Conservation (phyloP, 768 basidiomycete genomes). For the Boletus rubroflammeus region DNA sequence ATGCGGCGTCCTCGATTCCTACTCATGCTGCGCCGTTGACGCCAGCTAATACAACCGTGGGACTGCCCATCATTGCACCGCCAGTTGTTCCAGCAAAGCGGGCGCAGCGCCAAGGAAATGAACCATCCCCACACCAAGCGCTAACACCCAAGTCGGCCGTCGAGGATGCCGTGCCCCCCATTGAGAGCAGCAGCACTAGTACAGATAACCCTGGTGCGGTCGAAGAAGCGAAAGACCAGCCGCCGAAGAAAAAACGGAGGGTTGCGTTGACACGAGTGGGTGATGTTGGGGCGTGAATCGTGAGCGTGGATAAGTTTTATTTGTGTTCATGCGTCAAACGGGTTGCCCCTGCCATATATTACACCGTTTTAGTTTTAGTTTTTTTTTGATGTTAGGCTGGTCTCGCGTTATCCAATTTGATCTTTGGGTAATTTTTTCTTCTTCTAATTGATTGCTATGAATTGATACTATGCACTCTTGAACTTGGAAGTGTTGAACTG, state of each 20-base stretch:
- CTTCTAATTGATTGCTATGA: not conserved
- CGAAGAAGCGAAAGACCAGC: constrained; percentile 40
- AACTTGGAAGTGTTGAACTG: constrained; percentile 3
- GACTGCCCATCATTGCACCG: constrained; percentile 29
- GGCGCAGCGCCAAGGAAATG: constrained; percentile 29
- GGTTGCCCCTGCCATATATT: constrained; percentile 9
- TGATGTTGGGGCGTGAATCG: constrained; percentile 40
- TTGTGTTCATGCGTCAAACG: constrained; percentile 1
- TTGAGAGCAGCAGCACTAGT: constrained; percentile 16
- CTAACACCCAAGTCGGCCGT: constrained; percentile 31
- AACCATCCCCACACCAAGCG: constrained; percentile 4
- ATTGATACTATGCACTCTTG: constrained; percentile 7
- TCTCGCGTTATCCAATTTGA: constrained; percentile 12
- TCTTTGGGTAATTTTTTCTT: not conserved
- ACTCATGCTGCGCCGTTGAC: constrained; percentile 20
- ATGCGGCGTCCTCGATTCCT: constrained; percentile 15
- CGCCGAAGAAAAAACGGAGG: constrained; percentile 82
- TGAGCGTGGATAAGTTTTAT: not conserved
- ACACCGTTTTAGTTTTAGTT: constrained; percentile 13
- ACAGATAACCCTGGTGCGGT: constrained; percentile 2
- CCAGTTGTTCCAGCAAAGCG: constrained; percentile 36
- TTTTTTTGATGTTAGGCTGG: constrained; percentile 3
- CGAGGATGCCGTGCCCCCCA: constrained; percentile 18
- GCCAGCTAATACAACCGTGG: constrained; percentile 35
- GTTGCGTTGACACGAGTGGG: constrained; percentile 72